Percentiles rank a stretch among this genome's conserved stretches.
Conservation (phyloP, 768 basidiomycete genomes). For the Mrakia blollopis region DNA sequence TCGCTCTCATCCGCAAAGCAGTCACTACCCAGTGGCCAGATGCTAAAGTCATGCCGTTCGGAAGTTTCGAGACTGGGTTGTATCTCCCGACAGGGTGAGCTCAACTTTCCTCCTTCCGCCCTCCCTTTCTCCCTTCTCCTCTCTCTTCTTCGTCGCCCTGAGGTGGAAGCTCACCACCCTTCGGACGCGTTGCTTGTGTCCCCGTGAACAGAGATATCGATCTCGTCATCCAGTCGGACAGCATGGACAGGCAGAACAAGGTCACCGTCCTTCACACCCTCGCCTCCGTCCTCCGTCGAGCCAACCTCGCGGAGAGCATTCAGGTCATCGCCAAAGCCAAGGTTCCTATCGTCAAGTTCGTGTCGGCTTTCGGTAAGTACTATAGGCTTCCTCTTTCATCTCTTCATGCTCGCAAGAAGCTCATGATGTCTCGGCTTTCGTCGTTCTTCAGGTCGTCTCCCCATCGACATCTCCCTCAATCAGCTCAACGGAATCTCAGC, state of each 20-base stretch:
- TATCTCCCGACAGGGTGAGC: constrained; percentile 87
- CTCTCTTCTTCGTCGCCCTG: background rate
- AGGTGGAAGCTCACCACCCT: background rate
- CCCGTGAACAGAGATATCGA: constrained; percentile 74
- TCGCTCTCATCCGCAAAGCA: constrained; percentile 63
- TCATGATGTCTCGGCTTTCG: background rate
- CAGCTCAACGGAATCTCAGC: constrained; percentile 77
- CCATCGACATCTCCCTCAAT: constrained; percentile 91
- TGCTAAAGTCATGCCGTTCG: constrained; percentile 78
- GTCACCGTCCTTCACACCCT: constrained; percentile 62
- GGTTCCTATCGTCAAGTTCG: constrained; percentile 95
- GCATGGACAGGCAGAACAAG: constrained; percentile 65
- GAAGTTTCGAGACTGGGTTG: constrained; percentile 85
- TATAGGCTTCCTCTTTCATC: constrained; percentile 29
- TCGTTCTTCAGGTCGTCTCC: constrained; percentile 58
- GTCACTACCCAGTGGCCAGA: constrained; percentile 67
- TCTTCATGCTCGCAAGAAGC: background rate
- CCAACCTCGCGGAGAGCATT: constrained; percentile 69
- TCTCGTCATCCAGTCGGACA: constrained; percentile 74
- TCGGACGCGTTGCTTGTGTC: background rate
- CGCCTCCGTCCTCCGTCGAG: constrained; percentile 68
- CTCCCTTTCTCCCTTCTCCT: background rate
- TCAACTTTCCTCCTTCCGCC: background rate
- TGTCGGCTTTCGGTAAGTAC: constrained; percentile 59
- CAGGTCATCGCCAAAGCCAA: constrained; percentile 87